Conservation (phyloP, 495 filamentous ascomycete genomes). For the Penicillium flavigenum region DNA sequence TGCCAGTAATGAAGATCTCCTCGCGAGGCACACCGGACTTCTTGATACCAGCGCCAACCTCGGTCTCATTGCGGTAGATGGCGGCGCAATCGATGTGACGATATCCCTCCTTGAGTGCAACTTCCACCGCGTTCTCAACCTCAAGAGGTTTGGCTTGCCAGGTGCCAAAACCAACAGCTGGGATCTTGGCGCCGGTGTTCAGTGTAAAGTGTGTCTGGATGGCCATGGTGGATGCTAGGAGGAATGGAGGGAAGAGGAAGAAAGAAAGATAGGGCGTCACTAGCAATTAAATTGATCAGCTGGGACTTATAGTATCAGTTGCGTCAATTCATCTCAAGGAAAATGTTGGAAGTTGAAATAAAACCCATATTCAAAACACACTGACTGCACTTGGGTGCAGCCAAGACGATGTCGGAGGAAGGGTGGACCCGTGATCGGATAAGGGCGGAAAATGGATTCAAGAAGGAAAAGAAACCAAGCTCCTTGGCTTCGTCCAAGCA, state of each 20-base stretch:
- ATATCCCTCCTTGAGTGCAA: conserved; percentile 60
- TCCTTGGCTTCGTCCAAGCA: no score
- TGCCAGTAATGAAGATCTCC: conserved; percentile 72
- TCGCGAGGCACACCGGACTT: conserved; percentile 57
- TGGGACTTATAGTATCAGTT: no score
- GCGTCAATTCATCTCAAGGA: no score
- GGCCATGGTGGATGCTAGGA: conserved; percentile 27
- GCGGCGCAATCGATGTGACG: conserved; percentile 71
- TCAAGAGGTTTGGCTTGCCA: conserved; percentile 38
- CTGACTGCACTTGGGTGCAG: no score
- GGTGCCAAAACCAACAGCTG: conserved; percentile 37
- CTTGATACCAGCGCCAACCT: conserved; percentile 61
- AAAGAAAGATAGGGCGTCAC: background rate
- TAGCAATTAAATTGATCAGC: no score
- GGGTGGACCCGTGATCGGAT: background rate
- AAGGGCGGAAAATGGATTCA: background rate
- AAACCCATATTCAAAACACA: no score
- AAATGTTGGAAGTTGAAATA: no score
- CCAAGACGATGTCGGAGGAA: background rate
- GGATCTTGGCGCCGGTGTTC: conserved; percentile 46
- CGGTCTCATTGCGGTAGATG: conserved; percentile 67
- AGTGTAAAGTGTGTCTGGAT: conserved; percentile 41
- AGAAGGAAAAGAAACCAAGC: background rate
- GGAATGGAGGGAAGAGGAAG: background rate
- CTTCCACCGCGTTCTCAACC: conserved; percentile 38